Base-by-base conservation (phyloP, 2,329 filamentous ascomycete species). In the Penicillium sp. region DNA sequence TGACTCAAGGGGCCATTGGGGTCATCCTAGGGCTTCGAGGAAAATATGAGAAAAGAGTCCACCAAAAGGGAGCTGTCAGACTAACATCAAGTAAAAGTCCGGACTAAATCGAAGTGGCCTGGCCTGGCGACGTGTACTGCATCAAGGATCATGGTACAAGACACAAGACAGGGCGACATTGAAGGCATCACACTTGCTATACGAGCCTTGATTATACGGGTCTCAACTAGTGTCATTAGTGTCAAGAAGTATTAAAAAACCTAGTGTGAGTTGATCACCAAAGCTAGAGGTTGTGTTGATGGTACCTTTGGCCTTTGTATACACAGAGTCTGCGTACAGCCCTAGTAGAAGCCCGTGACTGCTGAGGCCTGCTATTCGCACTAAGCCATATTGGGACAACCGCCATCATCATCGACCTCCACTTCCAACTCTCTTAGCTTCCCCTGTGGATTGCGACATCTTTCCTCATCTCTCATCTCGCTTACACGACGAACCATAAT, bases 341-440 rank as follows among this genome's bases (percentile, higher is more conserved):
- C 25, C 25, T 25, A 14, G 31, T 37, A 39, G 17, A 57, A 60
- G 67, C 72, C 71, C 71, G 71, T 75, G 73, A 74, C 68, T 67
- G 57, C 25, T 42, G 53, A 35, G 51, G 28, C 28, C 41, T 54
- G 52, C 43, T n/a, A 31, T 57, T 54, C 37, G 51, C 66, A 64
- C 73, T 74, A 74, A 65, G 42, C 71, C 63, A 10, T 7, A 58
- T 65, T 49, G 4, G 62, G 71, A 48, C 34, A 60, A 61, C 62
- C 62, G 43, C 64, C 65, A 67, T 69, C 67, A 69, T 70, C 66
- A 68, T 63, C 61, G 59, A 65, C 65, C 64, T 63, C 63, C 63
- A 55, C 61, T 59, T 64, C 55, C 52, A 45, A 53, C 38, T 55
- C 60, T 54, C 60, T 55, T 31, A 54, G 45, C 43, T 53, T 59